phyloP scores from a whole-genome alignment of 768 basidiomycete genomes.

The Lactifluus pinguis region DNA sequence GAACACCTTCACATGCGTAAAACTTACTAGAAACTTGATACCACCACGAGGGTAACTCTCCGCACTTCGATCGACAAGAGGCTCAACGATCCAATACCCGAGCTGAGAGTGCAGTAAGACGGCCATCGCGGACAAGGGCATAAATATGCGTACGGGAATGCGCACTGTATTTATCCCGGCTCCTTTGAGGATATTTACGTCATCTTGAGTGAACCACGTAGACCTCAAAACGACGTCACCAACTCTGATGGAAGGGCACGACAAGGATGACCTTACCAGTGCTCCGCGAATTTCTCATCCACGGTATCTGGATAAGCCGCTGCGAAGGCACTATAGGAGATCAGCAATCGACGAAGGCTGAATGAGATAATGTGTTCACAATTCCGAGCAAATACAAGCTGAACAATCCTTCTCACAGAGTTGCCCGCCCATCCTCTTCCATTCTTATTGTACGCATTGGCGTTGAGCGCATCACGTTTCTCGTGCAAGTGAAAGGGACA shows the following conservation, averaged over 20 bases:
- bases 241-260: not conserved
- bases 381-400: conserved; percentile 58
- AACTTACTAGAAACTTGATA: conserved; percentile 45
- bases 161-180: conserved; percentile 69
- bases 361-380: conserved; percentile 58
- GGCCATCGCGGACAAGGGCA: not conserved
- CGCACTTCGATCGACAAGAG: conserved; percentile 47
- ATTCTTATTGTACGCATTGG: conserved; percentile 35
- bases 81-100: conserved; percentile 77
- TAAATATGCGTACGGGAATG: conserved; percentile 45
- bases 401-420: conserved; percentile 49
- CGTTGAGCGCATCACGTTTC: not conserved
- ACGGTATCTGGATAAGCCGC: conserved; percentile 50
- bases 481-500: not conserved
- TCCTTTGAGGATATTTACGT: conserved; percentile 45
- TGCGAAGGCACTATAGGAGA: conserved; percentile 42
- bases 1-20: not conserved
- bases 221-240: conserved; percentile 30
- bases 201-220: conserved; percentile 60
- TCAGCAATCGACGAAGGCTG: not conserved
- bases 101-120: conserved; percentile 34
- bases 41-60: conserved; percentile 70
- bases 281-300: conserved; percentile 43
- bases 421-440: conserved; percentile 67
- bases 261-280: conserved; percentile 39